Percentiles rank a stretch among this genome's conserved stretches.
Conservation (phyloP, 1,284 basidiomycete genomes). For the Ustilago hordei region DNA sequence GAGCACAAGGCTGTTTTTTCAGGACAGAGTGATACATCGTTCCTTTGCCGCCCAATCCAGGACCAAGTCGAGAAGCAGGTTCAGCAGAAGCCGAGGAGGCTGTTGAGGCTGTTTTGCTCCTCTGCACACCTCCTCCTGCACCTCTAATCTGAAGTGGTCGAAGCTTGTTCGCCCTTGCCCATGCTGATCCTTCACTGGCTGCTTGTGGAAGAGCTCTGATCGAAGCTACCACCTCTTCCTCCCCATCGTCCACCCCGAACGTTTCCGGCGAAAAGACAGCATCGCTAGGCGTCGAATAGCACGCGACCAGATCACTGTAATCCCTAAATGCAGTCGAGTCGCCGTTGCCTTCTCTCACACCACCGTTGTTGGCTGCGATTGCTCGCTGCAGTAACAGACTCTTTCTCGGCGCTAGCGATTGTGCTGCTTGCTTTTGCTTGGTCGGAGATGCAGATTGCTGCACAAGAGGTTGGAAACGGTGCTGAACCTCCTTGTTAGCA, state of each 20-base stretch:
- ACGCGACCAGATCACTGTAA: conserved; percentile 40
- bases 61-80: not conserved
- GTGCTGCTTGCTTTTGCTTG: not conserved
- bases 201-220: conserved; percentile 12
- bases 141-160: not conserved
- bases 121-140: conserved; percentile 3
- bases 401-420: conserved; percentile 15
- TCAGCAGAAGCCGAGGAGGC: not conserved
- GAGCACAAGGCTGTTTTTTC: not conserved
- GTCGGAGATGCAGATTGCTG: not conserved
- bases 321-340: conserved; percentile 28
- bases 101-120: conserved; percentile 34
- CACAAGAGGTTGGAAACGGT: not conserved
- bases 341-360: not conserved
- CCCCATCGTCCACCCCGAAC: not conserved
- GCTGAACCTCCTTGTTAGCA: conserved; percentile 19
- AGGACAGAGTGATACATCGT: conserved; percentile 20
- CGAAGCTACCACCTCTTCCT: not conserved
- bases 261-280: conserved; percentile 3
- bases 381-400: conserved; percentile 30
- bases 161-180: conserved; percentile 29
- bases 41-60: conserved; percentile 17
- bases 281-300: conserved; percentile 40
- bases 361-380: not conserved
- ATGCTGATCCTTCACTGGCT: not conserved